A percentile compares a stretch with the other conserved stretches of the same genome.
phyloP scores from a whole-genome alignment of 371 early-diverging fungal genomes.

The Mortierella sp. region DNA sequence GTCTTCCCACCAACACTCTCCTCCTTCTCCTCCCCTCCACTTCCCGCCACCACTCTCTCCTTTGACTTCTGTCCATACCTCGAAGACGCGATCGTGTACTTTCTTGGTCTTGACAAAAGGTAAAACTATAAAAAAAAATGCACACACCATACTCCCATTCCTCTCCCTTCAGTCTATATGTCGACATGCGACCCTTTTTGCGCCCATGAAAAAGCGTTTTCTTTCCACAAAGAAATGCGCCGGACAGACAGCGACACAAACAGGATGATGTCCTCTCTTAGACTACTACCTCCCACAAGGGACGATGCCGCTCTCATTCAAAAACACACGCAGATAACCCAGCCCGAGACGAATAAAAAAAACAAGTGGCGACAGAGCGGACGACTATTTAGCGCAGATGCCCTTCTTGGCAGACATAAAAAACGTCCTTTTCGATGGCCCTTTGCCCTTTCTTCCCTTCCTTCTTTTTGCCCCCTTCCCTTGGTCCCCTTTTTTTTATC shows the following conservation, averaged over 20 bases:
- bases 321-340: background rate
- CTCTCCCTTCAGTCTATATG: background rate
- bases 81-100: conserved; percentile 6
- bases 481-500: background rate
- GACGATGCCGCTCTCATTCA: background rate
- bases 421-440: too few species aligned
- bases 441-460: too few species aligned
- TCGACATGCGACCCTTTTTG: conserved; percentile 1
- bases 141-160: background rate
- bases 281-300: background rate
- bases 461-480: background rate
- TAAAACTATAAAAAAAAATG: background rate
- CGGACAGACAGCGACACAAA: conserved; percentile 12
- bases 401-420: background rate
- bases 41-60: conserved; percentile 6
- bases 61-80: conserved; percentile 14
- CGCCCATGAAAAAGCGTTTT: conserved; percentile 9
- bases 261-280: conserved; percentile 8
- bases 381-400: background rate
- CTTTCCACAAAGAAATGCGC: conserved; percentile 13
- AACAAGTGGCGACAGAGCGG: background rate
- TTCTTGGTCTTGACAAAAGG: conserved; percentile 15
- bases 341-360: background rate
- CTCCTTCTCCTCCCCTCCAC: background rate
- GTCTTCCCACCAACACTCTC: conserved; percentile 1